Percentiles rank a stretch among this genome's conserved stretches.
These are phyloP conservation scores for Penicillium malachiteum DNA, from an alignment of 495 filamentous ascomycete genomes.

Conservation along the genomic window DNA sequence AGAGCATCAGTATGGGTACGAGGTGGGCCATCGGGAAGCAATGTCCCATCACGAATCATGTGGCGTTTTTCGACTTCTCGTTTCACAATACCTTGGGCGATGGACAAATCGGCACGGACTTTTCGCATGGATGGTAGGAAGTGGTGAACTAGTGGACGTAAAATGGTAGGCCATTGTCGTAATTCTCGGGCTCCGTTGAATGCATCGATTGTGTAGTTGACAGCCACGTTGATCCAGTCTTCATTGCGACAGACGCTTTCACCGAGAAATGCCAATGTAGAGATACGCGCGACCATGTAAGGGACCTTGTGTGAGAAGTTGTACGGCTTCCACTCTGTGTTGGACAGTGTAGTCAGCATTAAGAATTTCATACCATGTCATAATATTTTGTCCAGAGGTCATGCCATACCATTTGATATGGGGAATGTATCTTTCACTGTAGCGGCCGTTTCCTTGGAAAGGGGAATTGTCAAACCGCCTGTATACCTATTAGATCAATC, in stretches of 20 bases:
- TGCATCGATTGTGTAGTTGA: constrained; percentile 56
- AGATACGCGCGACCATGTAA: constrained; percentile 54
- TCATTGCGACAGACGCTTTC: constrained; percentile 49
- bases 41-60: constrained; percentile 25
- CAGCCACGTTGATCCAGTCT: constrained; percentile 56
- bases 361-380: too few relatives aligned
- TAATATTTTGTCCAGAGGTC: neutral
- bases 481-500: neutral
- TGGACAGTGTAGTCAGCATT: neutral
- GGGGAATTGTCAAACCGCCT: constrained; percentile 37
- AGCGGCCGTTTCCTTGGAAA: constrained; percentile 42
- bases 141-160: constrained; percentile 38
- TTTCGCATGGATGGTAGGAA: constrained; percentile 31
- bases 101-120: constrained; percentile 26
- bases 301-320: constrained; percentile 30
- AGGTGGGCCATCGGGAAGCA: constrained; percentile 16
- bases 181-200: constrained; percentile 37
- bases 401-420: constrained; percentile 33
- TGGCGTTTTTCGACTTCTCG: constrained; percentile 30
- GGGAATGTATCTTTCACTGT: constrained; percentile 40
- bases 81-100: constrained; percentile 31
- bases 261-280: constrained; percentile 60
- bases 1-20: constrained; percentile 29
- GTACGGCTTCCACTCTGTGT: constrained; percentile 31
- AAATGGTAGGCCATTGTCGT: constrained; percentile 33